Base-by-base conservation (phyloP, 148 eudicot genomes). In the Rhododendron ferrugineum region DNA sequence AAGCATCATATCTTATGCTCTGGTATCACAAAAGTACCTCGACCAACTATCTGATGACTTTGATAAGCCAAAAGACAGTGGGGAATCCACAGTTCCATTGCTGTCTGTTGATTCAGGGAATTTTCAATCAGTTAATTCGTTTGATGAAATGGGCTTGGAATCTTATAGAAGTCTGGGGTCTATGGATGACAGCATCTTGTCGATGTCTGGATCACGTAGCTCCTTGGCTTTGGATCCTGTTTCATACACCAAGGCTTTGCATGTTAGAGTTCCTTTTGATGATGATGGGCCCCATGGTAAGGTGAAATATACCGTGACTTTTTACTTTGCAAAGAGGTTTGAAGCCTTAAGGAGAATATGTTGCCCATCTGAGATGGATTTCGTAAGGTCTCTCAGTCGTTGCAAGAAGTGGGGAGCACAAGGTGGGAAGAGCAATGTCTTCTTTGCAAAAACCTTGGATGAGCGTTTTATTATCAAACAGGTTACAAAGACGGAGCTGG, bases 401-500 rank as follows among this genome's bases (percentile, higher is more conserved):
- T 97, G 99, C 87, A 95, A 95, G 90, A 97, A 97, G 86, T 95
- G 99, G 99, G 99, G 99, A 34, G 95, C 95, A 28, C 93, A 93
- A 84, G 93, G 95, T 86, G 95, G 95, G 83, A 93, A 93, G 88
- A 92, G 95, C 88, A 93, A 93, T 85, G 95, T 93, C 79, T 93
- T 91, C 82, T 97, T 97, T 47, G 98, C 98, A 68, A 95, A 97
- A 90, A 92, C 95, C 26, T 92, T 97, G 86, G 99, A 97, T 85
- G 98, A 97, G 64, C 86, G 98, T 66, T 97, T 97, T 87, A 95
- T 97, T 80, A 95, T 94, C 86, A 97, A 95, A 82, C 99, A 97
- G 92, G 98, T 97, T 85, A 94, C 99, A 23, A 97, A 95, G 90
- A 95, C 98, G 1, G 99, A 97, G 92, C 94, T 97, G 74, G 99